phyloP scores from a whole-genome alignment of 2,329 filamentous ascomycete genomes.

The Epichloe sylvatica region DNA sequence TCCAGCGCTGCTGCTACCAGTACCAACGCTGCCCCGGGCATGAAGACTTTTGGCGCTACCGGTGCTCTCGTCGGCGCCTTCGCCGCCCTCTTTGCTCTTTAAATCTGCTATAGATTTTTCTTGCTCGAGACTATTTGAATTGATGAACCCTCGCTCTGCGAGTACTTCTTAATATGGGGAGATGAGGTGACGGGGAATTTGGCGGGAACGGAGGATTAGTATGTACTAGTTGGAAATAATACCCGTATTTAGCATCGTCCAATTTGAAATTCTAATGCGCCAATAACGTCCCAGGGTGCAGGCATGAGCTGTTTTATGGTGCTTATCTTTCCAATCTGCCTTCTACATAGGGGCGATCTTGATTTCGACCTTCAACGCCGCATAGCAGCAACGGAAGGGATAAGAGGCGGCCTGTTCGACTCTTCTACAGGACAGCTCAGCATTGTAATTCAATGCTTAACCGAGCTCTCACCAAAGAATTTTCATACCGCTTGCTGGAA shows the following conservation, averaged over 20 bases:
- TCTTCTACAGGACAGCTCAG: too few relatives aligned
- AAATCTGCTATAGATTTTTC: slow-evolving; percentile 13
- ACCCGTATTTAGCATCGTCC: background rate
- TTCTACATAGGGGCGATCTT: too few relatives aligned
- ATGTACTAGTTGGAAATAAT: background rate
- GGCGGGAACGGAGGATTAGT: background rate
- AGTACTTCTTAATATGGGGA: background rate
- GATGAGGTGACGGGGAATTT: background rate
- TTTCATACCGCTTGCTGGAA: too few relatives aligned
- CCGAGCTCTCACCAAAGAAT: too few relatives aligned
- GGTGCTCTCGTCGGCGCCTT: slow-evolving; percentile 33
- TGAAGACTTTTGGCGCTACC: slow-evolving; percentile 18
- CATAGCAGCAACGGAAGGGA: too few relatives aligned
- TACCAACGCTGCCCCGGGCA: background rate
- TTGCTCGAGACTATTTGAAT: background rate
- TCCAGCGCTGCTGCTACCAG: background rate
- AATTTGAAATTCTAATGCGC: background rate
- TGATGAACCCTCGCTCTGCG: background rate
- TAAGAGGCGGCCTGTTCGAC: too few relatives aligned
- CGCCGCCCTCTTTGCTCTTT: slow-evolving; percentile 37
- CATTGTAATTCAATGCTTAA: too few relatives aligned
- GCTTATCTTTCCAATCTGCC: too few relatives aligned
- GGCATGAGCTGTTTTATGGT: background rate
- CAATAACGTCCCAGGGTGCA: background rate
- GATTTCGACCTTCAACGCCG: too few relatives aligned